phyloP scores from a whole-genome alignment of 1,284 basidiomycete species.

The Fomes fomentarius region DNA sequence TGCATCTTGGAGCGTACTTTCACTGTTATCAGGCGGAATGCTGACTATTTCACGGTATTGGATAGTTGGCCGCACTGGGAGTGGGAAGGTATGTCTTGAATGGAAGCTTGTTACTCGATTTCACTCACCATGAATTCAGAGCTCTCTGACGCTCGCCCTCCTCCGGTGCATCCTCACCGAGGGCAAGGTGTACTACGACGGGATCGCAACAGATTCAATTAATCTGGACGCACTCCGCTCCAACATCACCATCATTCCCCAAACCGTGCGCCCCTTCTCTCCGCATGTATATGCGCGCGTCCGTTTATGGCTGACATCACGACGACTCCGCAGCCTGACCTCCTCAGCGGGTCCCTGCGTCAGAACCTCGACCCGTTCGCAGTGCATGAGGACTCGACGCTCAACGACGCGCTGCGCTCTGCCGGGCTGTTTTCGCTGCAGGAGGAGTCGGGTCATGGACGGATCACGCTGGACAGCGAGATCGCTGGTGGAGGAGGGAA shows the following conservation, averaged over 20 bases:
- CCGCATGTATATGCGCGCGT: neutral
- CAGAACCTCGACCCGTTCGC: slow-evolving; percentile 75
- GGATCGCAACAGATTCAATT: slow-evolving; percentile 38
- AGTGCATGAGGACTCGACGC: slow-evolving; percentile 68
- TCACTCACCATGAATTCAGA: slow-evolving; percentile 23
- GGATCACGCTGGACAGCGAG: slow-evolving; percentile 38
- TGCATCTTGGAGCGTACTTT: no score
- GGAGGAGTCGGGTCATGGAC: slow-evolving; percentile 28
- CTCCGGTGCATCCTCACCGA: slow-evolving; percentile 50
- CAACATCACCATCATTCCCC: slow-evolving; percentile 51
- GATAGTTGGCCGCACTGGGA: slow-evolving; percentile 65
- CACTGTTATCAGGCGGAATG: no score
- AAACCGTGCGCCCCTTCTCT: slow-evolving; percentile 26
- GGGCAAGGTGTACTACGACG: slow-evolving; percentile 44
- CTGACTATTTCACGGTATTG: neutral
- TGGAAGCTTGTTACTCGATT: neutral
- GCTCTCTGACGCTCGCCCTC: slow-evolving; percentile 45
- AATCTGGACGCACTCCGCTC: slow-evolving; percentile 64
- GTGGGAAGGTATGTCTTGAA: slow-evolving; percentile 15
- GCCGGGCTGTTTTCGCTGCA: slow-evolving; percentile 37
- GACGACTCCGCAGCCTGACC: slow-evolving; percentile 53
- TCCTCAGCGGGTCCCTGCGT: slow-evolving; percentile 61
- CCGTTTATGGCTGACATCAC: neutral
- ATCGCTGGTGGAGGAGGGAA: slow-evolving; percentile 44
- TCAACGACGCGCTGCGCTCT: slow-evolving; percentile 49